Evolutionary conservation across 495 filamentous ascomycete species (phyloP).

Genomic region (Emericellopsis terricola): DNA sequence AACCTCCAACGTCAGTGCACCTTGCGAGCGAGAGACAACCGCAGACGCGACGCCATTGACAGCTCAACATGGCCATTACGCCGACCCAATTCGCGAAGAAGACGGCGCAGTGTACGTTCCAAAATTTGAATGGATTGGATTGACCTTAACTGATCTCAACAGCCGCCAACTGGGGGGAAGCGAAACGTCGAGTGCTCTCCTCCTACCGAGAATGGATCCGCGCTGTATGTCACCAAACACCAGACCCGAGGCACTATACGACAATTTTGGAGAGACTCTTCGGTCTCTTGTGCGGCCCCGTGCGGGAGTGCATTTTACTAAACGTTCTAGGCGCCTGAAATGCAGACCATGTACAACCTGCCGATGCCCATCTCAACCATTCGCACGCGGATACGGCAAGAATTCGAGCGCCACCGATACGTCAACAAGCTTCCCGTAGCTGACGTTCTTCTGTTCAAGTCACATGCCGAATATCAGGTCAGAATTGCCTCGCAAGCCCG

Average conservation of each 20-base stretch:
- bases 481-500: slow-evolving; percentile 1
- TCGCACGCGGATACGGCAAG: slow-evolving; percentile 87
- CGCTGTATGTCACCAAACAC: slow-evolving; percentile 43
- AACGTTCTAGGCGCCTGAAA: slow-evolving; percentile 77
- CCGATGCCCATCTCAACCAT: slow-evolving; percentile 73
- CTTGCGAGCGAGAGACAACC: too few species aligned
- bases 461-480: slow-evolving; percentile 78
- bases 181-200: slow-evolving; percentile 60
- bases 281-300: too few species aligned
- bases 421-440: slow-evolving; percentile 75
- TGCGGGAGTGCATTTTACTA: too few species aligned
- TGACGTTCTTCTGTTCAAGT: slow-evolving; percentile 76
- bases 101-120: slow-evolving; percentile 58
- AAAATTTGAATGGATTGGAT: too few species aligned
- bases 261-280: slow-evolving; percentile 1
- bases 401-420: slow-evolving; percentile 91
- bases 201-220: slow-evolving; percentile 89
- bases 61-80: slow-evolving; percentile 43
- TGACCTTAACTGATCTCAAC: slow-evolving; percentile 1
- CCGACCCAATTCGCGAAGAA: slow-evolving; percentile 82
- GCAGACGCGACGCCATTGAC: too few species aligned
- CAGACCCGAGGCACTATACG: background rate
- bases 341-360: slow-evolving; percentile 89
- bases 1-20: slow-evolving; percentile 4
- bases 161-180: slow-evolving; percentile 82